Evolutionary conservation across 495 filamentous ascomycete genomes (phyloP).

Genomic region (Cryomyces minteri): DNA sequence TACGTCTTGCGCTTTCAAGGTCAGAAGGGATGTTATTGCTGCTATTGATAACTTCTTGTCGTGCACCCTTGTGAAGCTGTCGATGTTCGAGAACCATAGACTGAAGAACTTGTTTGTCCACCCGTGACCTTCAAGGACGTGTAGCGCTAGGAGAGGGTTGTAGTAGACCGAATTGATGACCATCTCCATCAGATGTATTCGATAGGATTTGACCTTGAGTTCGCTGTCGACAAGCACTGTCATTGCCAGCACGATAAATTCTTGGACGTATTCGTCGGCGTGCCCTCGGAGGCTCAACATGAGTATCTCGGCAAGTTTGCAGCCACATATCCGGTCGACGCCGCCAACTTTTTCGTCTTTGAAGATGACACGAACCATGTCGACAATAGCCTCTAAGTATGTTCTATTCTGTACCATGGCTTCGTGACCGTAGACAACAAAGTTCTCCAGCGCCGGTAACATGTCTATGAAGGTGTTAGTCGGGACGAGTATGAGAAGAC

Average conservation of each 20-base stretch:
- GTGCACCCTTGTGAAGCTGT: slow-evolving; percentile 81
- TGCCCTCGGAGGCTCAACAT: slow-evolving; percentile 91
- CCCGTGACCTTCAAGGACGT: slow-evolving; percentile 68
- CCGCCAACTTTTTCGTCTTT: slow-evolving; percentile 78
- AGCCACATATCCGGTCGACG: slow-evolving; percentile 94
- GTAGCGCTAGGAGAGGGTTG: slow-evolving; percentile 66
- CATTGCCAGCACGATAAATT: slow-evolving; percentile 85
- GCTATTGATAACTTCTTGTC: slow-evolving; percentile 97
- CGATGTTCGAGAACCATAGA: slow-evolving; percentile 91
- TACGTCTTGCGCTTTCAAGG: slow-evolving; percentile 54
- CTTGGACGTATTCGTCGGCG: slow-evolving; percentile 68
- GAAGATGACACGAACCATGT: slow-evolving; percentile 64
- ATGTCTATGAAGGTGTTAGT: slow-evolving; percentile 39
- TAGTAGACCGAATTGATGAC: slow-evolving; percentile 97
- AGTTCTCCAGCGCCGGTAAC: slow-evolving; percentile 95
- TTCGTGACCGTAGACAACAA: slow-evolving; percentile 72
- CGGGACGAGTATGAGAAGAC: slow-evolving; percentile 1
- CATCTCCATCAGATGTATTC: slow-evolving; percentile 96
- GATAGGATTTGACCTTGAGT: slow-evolving; percentile 71
- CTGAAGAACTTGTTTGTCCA: slow-evolving; percentile 99
- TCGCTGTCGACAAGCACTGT: slow-evolving; percentile 50
- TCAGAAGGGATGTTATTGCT: slow-evolving; percentile 72
- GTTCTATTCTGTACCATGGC: slow-evolving; percentile 64
- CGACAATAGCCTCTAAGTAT: slow-evolving; percentile 70
- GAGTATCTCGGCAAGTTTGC: slow-evolving; percentile 91